phyloP scores from a whole-genome alignment of 2,329 filamentous ascomycete genomes.

The Calonectria pseudoreteaudii region DNA sequence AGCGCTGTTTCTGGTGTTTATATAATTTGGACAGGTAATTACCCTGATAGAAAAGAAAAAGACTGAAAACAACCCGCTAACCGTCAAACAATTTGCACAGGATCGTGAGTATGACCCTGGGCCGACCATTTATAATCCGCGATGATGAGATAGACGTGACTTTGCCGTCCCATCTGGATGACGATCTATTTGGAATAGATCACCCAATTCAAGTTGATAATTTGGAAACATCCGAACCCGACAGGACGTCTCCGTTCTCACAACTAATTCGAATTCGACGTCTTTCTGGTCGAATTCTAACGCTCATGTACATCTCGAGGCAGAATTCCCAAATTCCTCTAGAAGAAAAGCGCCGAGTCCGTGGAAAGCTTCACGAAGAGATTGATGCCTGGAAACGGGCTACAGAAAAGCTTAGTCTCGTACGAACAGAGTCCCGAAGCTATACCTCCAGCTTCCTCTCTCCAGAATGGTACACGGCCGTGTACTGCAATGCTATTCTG shows the following conservation, averaged over 20 bases:
- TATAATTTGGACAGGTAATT: conserved; percentile 22
- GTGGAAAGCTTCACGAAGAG: conserved; percentile 3
- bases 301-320: conserved; percentile 13
- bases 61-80: neutral
- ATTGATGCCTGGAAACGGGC: conserved; percentile 12
- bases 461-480: conserved; percentile 15
- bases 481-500: conserved; percentile 19
- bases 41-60: neutral
- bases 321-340: neutral
- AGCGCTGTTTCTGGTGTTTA: conserved; percentile 22
- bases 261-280: conserved; percentile 20
- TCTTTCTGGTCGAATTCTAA: conserved; percentile 18
- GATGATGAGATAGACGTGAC: conserved; percentile 20
- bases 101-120: conserved; percentile 20
- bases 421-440: neutral
- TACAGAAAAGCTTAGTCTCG: neutral
- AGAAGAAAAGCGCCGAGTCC: neutral
- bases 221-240: neutral
- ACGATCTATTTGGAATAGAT: neutral
- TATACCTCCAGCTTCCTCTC: conserved; percentile 12
- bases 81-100: neutral
- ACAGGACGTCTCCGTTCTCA: conserved; percentile 3
- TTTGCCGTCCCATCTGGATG: conserved; percentile 17
- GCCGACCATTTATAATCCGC: conserved; percentile 13
- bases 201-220: neutral